Evolutionary conservation across 768 basidiomycete species (phyloP), one percentile per base, ranked within the genome.

Genomic region (Phanerodontia chrysosporium): DNA sequence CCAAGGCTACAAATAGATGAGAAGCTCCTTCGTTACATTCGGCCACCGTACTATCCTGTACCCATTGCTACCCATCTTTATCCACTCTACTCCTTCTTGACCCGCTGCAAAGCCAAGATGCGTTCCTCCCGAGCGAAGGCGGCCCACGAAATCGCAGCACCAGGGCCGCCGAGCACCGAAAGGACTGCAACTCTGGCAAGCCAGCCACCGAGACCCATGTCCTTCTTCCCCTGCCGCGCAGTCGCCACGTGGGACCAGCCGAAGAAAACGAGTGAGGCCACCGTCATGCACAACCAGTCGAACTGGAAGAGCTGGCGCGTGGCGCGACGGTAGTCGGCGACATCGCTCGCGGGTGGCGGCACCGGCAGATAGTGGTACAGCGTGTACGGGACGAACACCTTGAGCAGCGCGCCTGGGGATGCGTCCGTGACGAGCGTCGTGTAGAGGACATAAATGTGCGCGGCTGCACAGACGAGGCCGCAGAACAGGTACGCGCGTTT

Each of bases 271-370:
- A 49, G 32, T 2, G 60, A 49, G 18, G 51, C 57, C 21, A 49
- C 16, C 2, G 56, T 61, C 30, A 61, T 49, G 24, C 51, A 44
- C 13, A 61, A 51, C 60, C 60, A 61, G 45, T 61, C 60, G 32
- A 48, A 35, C 46, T 61, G 60, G 57, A 61, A 61, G 18, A 61
- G 42, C 22, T 55, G 51, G n/a, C 57, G 60, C 3, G n/a, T 51
- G 8, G 51, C 51, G 44, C 36, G 32, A 9, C 60, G 49, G 24
- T 61, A 53, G 10, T 51, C 28, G 3, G 44, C 36, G 12, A 58
- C 46, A 14, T 22, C 24, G 21, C 3, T 10, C 3, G 22, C 2
- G 18, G 35, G 32, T 39, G 32, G 21, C 28, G 14, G 29, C 12
- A 42, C 8, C 3, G 51, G 32, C 1, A 57, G 27, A 27, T 55